A percentile compares a stretch with the other conserved stretches of the same genome.
phyloP scores from a whole-genome alignment of 495 filamentous ascomycete species.

The Penicillium subrubescens region DNA sequence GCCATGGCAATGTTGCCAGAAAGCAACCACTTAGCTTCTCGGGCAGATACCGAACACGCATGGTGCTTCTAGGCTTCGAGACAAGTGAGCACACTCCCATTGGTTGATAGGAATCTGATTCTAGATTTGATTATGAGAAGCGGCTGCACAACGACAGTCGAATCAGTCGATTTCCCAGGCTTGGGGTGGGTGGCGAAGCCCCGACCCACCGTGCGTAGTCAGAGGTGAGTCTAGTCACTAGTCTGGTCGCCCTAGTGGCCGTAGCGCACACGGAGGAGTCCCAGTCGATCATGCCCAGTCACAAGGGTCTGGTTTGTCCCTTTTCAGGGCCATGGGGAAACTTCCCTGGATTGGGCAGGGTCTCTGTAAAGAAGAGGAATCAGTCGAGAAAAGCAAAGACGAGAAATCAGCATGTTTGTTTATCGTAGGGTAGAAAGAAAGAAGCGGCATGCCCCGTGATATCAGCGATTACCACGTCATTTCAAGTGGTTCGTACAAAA shows the following conservation, averaged over 20 bases:
- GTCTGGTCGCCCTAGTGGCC: constrained; percentile 26
- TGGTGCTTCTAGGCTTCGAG: constrained; percentile 15
- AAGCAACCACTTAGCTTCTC: neutral
- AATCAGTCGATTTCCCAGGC: constrained; percentile 1
- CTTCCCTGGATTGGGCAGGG: constrained; percentile 1
- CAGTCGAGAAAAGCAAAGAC: constrained; percentile 2
- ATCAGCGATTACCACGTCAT: constrained; percentile 13
- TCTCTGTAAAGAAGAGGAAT: neutral
- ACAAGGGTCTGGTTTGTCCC: constrained; percentile 13
- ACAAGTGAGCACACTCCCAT: neutral
- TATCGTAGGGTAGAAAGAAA: neutral
- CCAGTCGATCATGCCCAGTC: constrained; percentile 19
- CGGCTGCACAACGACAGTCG: neutral
- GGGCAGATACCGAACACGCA: constrained; percentile 11
- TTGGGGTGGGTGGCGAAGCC: constrained; percentile 21
- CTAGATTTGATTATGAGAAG: constrained; percentile 2
- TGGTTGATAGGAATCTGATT: constrained; percentile 8
- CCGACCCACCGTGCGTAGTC: constrained; percentile 26
- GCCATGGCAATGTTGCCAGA: neutral
- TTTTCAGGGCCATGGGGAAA: constrained; percentile 12
- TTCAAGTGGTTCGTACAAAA: constrained; percentile 15
- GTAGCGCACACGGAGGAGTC: constrained; percentile 29
- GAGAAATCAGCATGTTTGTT: neutral
- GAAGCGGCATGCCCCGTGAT: neutral
- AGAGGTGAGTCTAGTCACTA: constrained; percentile 22